Base-by-base conservation (phyloP, 1,284 basidiomycete species). In the Fomitopsis palustris region DNA sequence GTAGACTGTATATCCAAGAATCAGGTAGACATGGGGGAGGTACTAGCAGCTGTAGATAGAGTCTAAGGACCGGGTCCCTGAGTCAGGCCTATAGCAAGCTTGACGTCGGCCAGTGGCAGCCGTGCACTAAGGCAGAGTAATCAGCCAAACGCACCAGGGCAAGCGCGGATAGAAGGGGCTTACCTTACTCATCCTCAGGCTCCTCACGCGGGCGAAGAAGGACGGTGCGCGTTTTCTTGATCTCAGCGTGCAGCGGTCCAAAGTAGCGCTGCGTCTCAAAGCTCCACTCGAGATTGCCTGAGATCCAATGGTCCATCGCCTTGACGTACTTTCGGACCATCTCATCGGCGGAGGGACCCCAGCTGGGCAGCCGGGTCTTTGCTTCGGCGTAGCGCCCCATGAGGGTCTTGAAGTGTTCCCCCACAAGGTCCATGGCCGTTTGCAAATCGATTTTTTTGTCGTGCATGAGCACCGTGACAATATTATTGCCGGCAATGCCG, bases 241-340 rank as follows among this genome's bases (percentile, higher is more conserved):
- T 65, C 37, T 64, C 58, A 19, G 29, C 39, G 56, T 69, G 66
- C n/a, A 59, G 59, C 39, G 66, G 58, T 23, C 72, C 72, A 56
- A 76, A 75, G 64, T 77, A 78, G 27, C 76, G 69, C 43, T 71
- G 69, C 12, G 73, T 73, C 63, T 74, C 67, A 62, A 78, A 78
- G 61, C 75, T 76, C 76, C 76, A 78, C n/a, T 65, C 65, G 35
- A 77, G 64, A 64, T 74, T 74, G 4, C 76, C 77, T 17, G 70
- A 62, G 17, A 76, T 64, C 75, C 75, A 76, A 56, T 75, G 68
- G 56, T 72, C 70, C 69, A 76, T 70, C 2, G 70, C 72, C 23
- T 58, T 59, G 45, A 76, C 62, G 58, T 77, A 77, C n/a, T 64
- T 65, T 19, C 59, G 58, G 41, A 77, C 70, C 37, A 70, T 69